These are phyloP conservation scores for Suhomyces sp. DNA, from an alignment of 805 yeast species.

Conservation along the genomic window DNA sequence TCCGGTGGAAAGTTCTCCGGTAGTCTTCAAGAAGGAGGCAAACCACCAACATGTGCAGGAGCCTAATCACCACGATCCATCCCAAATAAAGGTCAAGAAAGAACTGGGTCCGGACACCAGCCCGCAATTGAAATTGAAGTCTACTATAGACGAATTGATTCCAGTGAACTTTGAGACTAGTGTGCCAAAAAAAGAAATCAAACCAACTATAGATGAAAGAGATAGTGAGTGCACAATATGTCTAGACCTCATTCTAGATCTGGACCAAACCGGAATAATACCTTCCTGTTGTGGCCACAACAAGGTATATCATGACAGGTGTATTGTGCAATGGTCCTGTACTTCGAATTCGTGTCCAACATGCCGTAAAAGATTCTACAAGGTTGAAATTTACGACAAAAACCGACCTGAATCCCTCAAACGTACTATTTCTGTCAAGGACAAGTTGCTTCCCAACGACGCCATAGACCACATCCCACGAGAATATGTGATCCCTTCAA, in stretches of 20 bases:
- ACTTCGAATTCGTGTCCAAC: constrained; percentile 62
- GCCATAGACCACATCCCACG: constrained; percentile 39
- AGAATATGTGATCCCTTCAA: constrained; percentile 30
- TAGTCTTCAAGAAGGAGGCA: no score
- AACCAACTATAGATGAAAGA: constrained; percentile 2
- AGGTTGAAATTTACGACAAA: constrained; percentile 31
- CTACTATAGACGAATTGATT: no score
- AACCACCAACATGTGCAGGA: no score
- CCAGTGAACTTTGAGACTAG: no score
- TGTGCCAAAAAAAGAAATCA: no score
- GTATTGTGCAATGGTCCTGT: constrained; percentile 57
- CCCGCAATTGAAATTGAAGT: no score
- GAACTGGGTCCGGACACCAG: no score
- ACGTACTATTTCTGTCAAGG: constrained; percentile 23
- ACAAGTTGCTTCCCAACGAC: constrained; percentile 31
- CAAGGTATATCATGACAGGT: constrained; percentile 48
- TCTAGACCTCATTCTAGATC: constrained; percentile 32
- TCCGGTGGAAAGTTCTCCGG: no score
- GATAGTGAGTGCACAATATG: constrained; percentile 59
- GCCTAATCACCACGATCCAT: no score
- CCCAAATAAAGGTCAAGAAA: no score
- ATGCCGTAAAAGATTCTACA: constrained; percentile 49
- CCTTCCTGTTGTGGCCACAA: constrained; percentile 15
- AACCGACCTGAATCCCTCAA: constrained; percentile 11
- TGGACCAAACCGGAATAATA: constrained; percentile 8